Evolutionary conservation across 2,329 filamentous ascomycete species (phyloP).

Genomic region (Colletotrichum navitas): DNA sequence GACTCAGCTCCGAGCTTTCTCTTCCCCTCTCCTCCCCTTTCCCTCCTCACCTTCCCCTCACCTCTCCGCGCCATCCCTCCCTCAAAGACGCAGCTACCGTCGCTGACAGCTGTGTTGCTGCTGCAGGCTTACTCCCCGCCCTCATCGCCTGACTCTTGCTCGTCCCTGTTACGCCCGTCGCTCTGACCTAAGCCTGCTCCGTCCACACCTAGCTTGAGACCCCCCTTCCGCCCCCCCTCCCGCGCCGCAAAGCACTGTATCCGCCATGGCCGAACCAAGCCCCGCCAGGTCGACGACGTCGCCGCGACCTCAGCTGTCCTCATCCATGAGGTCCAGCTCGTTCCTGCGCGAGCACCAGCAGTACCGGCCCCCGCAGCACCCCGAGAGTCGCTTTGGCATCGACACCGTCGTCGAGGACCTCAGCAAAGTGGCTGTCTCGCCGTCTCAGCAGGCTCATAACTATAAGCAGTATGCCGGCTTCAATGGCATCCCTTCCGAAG

Average conservation of each 20-base stretch:
- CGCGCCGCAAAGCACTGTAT: slow-evolving; percentile 14
- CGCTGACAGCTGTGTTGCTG: slow-evolving; percentile 20
- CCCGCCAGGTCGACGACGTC: slow-evolving; percentile 49
- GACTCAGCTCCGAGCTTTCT: slow-evolving; percentile 19
- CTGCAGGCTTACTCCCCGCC: not conserved
- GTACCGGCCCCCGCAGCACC: slow-evolving; percentile 67
- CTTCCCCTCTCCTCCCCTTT: not conserved
- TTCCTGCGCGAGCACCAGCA: slow-evolving; percentile 74
- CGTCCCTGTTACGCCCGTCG: not conserved
- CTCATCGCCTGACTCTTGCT: slow-evolving; percentile 11
- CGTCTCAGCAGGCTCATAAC: slow-evolving; percentile 44
- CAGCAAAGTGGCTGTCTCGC: slow-evolving; percentile 53
- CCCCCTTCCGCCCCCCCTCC: not conserved
- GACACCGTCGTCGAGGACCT: slow-evolving; percentile 74
- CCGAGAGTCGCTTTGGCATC: slow-evolving; percentile 71
- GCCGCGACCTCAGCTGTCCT: slow-evolving; percentile 62
- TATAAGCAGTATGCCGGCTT: slow-evolving; percentile 61
- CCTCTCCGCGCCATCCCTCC: slow-evolving; percentile 3
- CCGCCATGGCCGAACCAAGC: slow-evolving; percentile 50
- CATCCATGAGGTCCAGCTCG: slow-evolving; percentile 70
- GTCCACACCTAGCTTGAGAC: not conserved
- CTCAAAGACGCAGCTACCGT: slow-evolving; percentile 4
- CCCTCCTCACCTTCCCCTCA: not conserved
- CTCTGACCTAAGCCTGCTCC: slow-evolving; percentile 1
- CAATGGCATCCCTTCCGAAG: slow-evolving; percentile 71